Evolutionary conservation across 805 yeast genomes (phyloP), one percentile per base, ranked within the genome.

Genomic region (Tetrapisispora arboricola): DNA sequence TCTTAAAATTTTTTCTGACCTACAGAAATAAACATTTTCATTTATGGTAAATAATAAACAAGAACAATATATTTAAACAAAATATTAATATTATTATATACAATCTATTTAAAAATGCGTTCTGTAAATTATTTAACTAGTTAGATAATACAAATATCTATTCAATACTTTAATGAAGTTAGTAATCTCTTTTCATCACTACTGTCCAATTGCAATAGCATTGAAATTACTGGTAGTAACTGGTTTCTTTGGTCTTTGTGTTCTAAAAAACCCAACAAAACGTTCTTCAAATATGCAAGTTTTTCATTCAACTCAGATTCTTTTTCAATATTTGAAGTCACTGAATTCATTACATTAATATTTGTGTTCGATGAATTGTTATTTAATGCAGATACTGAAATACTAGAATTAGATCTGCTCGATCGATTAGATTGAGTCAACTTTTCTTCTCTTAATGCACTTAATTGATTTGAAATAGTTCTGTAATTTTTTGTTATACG

Each of bases 181-280:
- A 81, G 49, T n/a, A 90, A 66, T 52, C 86, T 73, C 49, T 72
- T 73, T 57, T 84, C 92, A 48, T 90, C 98, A 6, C 70, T 73
- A 39, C 73, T 75, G 38, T 71, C 75, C 55, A 90, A 64, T 41
- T 78, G 76, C 44, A 90, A 70, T 39, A 90, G 61, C 48, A 84
- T 78, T 37, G 88, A 74, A 19, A 90, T 67, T 6, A 92, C 97
- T 0, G 97, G 96, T 25, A 92, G 65, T 32, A 90, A 69, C 58
- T 80, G 85, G 22, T 71, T 76, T 44, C 97, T 71, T 61, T 88
- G 96, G n/a, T 90, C 98, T 54, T 74, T 83, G 56, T 84, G 95
- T 54, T 88, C 96, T 41, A 92, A 62, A 57, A 83, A 92, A 2
- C 96, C 96, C 2, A 90, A 65, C n/a, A 90, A 61, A 2, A 90